These are phyloP conservation scores for Syncephalis fuscata DNA, from an alignment of 371 early-diverging fungal genomes.

Conservation along the genomic window DNA sequence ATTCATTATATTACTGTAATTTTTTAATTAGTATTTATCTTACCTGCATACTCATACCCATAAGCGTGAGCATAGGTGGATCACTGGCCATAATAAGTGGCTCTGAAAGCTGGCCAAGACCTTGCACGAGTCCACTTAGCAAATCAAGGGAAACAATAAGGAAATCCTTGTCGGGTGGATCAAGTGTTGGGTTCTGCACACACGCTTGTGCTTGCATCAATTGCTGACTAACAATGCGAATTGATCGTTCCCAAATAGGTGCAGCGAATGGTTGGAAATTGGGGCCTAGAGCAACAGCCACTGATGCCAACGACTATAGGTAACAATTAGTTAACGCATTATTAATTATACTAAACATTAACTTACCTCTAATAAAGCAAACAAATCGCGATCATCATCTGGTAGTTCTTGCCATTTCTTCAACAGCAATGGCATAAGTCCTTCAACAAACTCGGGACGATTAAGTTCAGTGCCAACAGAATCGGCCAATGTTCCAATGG, in stretches of 20 bases:
- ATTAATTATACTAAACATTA: too few species aligned
- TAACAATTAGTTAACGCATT: too few species aligned
- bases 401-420: slow-evolving; percentile 58
- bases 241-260: slow-evolving; percentile 70
- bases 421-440: slow-evolving; percentile 73
- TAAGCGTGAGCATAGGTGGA: slow-evolving; percentile 53
- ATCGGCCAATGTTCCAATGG: slow-evolving; percentile 85
- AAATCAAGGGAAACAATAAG: slow-evolving; percentile 90
- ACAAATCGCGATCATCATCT: slow-evolving; percentile 71
- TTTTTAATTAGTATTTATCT: too few species aligned
- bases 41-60: slow-evolving; percentile 63
- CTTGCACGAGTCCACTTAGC: slow-evolving; percentile 82
- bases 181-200: slow-evolving; percentile 36
- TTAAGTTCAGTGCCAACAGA: slow-evolving; percentile 66
- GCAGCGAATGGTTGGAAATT: slow-evolving; percentile 71
- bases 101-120: slow-evolving; percentile 57
- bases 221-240: slow-evolving; percentile 60
- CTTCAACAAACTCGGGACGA: slow-evolving; percentile 47
- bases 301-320: slow-evolving; percentile 63
- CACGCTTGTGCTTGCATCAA: slow-evolving; percentile 44
- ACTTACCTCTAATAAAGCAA: slow-evolving; percentile 76
- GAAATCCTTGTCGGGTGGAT: slow-evolving; percentile 79
- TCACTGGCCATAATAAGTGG: slow-evolving; percentile 51
- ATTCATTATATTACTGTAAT: too few species aligned
- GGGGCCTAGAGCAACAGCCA: slow-evolving; percentile 69